Conservation (phyloP, 352 stramenopile species). For the Thalassiosira oceanica region DNA sequence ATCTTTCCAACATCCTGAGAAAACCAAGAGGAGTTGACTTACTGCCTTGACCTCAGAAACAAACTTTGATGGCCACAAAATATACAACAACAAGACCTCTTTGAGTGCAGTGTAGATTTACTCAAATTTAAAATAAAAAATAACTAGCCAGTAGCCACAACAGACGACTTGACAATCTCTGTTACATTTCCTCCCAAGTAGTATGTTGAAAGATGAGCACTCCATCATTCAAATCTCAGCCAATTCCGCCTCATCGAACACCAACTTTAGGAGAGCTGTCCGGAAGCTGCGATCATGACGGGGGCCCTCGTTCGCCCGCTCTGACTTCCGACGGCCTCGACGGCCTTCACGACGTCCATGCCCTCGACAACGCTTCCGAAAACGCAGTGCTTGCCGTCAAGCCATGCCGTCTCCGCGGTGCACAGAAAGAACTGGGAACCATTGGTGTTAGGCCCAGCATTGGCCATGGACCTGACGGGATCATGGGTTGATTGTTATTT, state of each 20-base stretch:
- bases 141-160: too few relatives aligned
- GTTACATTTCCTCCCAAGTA: too few relatives aligned
- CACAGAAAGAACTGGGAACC: slow-evolving; percentile 96
- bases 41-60: too few relatives aligned
- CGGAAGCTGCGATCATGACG: background rate
- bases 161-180: too few relatives aligned
- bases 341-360: slow-evolving; percentile 72
- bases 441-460: slow-evolving; percentile 93
- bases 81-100: too few relatives aligned
- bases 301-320: background rate
- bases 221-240: background rate
- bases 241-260: background rate
- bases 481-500: too few relatives aligned
- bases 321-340: slow-evolving; percentile 81
- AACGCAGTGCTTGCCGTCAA: slow-evolving; percentile 98
- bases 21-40: too few relatives aligned
- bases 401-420: slow-evolving; percentile 72
- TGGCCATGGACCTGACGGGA: slow-evolving; percentile 97
- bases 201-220: background rate
- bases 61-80: too few relatives aligned
- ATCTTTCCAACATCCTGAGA: too few relatives aligned
- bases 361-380: slow-evolving; percentile 93
- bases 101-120: background rate
- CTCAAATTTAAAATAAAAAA: background rate
- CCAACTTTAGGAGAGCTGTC: background rate